phyloP scores from a whole-genome alignment of 1,284 basidiomycete species.

The Omphalotus olearius region DNA sequence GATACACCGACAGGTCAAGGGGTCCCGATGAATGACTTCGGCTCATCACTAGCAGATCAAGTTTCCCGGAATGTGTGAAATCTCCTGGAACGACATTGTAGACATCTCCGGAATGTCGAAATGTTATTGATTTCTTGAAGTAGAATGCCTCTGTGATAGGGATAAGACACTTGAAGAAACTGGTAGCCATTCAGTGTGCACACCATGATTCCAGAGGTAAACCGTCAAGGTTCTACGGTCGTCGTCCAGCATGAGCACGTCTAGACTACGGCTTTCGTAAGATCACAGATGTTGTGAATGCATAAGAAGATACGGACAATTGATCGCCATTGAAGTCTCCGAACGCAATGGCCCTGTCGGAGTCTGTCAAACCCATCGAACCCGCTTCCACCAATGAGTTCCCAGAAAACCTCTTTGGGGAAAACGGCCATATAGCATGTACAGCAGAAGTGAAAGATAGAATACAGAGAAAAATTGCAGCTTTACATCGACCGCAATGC shows the following conservation, averaged over 20 bases:
- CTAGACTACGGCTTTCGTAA: slow-evolving; percentile 49
- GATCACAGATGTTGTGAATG: slow-evolving; percentile 4
- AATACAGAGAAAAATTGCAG: not conserved
- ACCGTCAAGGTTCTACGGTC: slow-evolving; percentile 74
- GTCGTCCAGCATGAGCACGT: slow-evolving; percentile 71
- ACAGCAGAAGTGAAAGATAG: slow-evolving; percentile 6
- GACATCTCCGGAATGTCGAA: slow-evolving; percentile 53
- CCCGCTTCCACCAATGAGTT: slow-evolving; percentile 85
- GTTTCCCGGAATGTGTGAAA: slow-evolving; percentile 86
- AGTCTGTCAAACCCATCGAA: slow-evolving; percentile 70
- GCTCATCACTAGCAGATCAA: slow-evolving; percentile 89
- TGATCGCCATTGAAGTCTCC: slow-evolving; percentile 97
- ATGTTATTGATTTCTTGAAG: slow-evolving; percentile 51
- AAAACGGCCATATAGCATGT: slow-evolving; percentile 71
- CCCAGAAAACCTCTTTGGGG: slow-evolving; percentile 80
- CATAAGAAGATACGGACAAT: slow-evolving; percentile 46
- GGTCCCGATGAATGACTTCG: slow-evolving; percentile 43
- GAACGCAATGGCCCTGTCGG: slow-evolving; percentile 78
- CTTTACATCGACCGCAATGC: slow-evolving; percentile 11
- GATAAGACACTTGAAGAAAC: not conserved
- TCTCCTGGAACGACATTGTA: slow-evolving; percentile 89
- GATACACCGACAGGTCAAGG: slow-evolving; percentile 67
- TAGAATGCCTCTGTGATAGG: slow-evolving; percentile 48
- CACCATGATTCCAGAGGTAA: slow-evolving; percentile 86
- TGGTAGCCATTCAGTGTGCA: slow-evolving; percentile 4